These are phyloP conservation scores for Delphinella strobiligena DNA, from an alignment of 2,329 filamentous ascomycete genomes.

Conservation along the genomic window DNA sequence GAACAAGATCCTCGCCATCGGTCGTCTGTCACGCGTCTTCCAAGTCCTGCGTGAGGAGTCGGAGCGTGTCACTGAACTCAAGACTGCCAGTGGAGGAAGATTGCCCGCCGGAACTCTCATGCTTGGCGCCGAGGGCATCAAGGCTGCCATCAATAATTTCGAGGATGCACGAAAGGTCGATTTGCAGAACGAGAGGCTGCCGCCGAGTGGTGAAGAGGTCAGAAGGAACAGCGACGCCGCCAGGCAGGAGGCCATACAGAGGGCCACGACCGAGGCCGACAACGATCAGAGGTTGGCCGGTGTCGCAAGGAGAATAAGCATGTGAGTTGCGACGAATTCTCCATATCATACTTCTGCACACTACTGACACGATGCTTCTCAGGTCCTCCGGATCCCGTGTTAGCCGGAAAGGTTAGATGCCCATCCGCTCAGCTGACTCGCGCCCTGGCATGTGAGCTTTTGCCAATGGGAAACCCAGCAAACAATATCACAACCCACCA, in stretches of 20 bases:
- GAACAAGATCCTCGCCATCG: conserved; percentile 98
- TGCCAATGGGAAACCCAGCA: no score
- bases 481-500: no score
- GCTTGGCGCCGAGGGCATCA: conserved; percentile 96
- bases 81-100: conserved; percentile 86
- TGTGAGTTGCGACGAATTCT: conserved; percentile 50
- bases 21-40: conserved; percentile 92
- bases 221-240: conserved; percentile 71
- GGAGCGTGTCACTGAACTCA: conserved; percentile 91
- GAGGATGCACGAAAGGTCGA: conserved; percentile 96
- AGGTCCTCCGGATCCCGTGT: conserved; percentile 31
- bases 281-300: conserved; percentile 81
- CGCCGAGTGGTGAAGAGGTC: conserved; percentile 87
- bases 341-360: not conserved
- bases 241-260: conserved; percentile 69
- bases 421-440: no score
- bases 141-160: conserved; percentile 93
- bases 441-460: no score
- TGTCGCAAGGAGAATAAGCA: conserved; percentile 85
- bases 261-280: conserved; percentile 77
- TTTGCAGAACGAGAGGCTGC: conserved; percentile 87
- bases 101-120: conserved; percentile 92
- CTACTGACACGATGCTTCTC: conserved; percentile 10
- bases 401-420: conserved; percentile 20
- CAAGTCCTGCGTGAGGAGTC: conserved; percentile 96